Conservation (phyloP, 1,139 yeast species). For the Schizosaccharomyces versatilis region DNA sequence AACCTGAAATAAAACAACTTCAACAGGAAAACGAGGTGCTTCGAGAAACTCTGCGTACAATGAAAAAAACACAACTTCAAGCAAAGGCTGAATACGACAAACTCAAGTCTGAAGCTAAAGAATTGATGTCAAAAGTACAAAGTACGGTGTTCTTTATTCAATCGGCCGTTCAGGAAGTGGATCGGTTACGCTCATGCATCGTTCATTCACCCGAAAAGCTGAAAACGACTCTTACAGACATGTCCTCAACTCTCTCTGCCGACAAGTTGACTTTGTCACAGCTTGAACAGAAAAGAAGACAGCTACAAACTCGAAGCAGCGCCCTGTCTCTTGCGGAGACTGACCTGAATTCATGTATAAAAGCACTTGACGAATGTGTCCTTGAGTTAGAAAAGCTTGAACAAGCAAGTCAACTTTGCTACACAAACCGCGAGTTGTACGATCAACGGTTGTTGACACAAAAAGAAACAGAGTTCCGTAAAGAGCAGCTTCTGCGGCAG, state of each 20-base stretch:
- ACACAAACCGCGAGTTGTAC: constrained; percentile 26
- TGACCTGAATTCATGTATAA: constrained; percentile 30
- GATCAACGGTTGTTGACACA: constrained; percentile 28
- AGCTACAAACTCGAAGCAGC: constrained; percentile 34
- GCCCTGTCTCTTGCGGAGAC: constrained; percentile 35
- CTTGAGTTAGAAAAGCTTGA: constrained; percentile 30
- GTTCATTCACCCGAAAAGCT: constrained; percentile 41
- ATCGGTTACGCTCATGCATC: constrained; percentile 36
- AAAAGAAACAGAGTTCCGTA: constrained; percentile 26
- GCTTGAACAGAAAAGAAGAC: constrained; percentile 30
- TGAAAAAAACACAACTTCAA: constrained; percentile 43
- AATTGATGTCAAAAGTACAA: constrained; percentile 29
- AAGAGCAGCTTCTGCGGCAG: constrained; percentile 26
- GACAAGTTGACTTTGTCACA: constrained; percentile 25
- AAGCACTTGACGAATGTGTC: constrained; percentile 32
- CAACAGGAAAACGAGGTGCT: constrained; percentile 20
- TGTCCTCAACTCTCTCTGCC: constrained; percentile 27
- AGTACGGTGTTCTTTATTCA: constrained; percentile 23
- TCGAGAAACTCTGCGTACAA: constrained; percentile 39
- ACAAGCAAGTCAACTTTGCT: constrained; percentile 23
- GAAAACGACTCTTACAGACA: constrained; percentile 32
- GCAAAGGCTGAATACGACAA: constrained; percentile 43
- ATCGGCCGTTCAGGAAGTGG: constrained; percentile 38
- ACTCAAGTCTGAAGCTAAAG: constrained; percentile 40
- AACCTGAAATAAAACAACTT: not conserved